Evolutionary conservation across 148 eudicot genomes (phyloP), one percentile per base, ranked within the genome.

Genomic region (Silene conica): DNA sequence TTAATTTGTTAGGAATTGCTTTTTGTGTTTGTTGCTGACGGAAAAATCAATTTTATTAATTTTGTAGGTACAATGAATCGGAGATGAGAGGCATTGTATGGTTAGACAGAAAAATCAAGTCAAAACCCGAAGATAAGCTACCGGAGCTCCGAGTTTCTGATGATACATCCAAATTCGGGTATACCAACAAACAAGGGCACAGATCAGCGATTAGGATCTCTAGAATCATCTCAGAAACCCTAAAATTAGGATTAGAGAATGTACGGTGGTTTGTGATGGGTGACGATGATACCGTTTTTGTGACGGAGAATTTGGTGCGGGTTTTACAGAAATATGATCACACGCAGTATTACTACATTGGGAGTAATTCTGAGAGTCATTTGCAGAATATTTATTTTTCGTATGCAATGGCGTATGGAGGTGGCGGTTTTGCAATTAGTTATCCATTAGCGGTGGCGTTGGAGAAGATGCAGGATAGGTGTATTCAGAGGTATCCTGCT

Each of bases 371-470:
- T 1, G 97, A 93, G 81, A 76, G 84, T 38, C 98, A 93, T 73
- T 71, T 89, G 77, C 98, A 93, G 86, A 93, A 93, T 22, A 91
- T 93, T 0, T 89, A 83, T 41, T 93, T 93, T 22, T 89, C 95
- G 2, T 91, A 88, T 25, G 88, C 86, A 5, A 93, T 93, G 98
- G 98, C 98, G 22, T 93, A 80, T n/a, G 98, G 98, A 0, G 98
- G 98, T 8, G 98, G 98, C 0, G 98, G 98, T 1, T 93, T 93
- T 26, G 98, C 98, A 0, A 88, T 93, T n/a, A 93, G 98, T 71
- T 91, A 89, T 64, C 97, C 97, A 0, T 76, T 93, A 65, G 98
- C 98, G 3, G 85, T 80, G 54, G 98, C 90, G 21, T 74, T 93
- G 23, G 91, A 83, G 79, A 82, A 81, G 74, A 91, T 93, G 88